These are phyloP conservation scores for Chimonanthus salicifolius DNA, from an alignment of 164 flowering plant genomes.

Conservation along the genomic window DNA sequence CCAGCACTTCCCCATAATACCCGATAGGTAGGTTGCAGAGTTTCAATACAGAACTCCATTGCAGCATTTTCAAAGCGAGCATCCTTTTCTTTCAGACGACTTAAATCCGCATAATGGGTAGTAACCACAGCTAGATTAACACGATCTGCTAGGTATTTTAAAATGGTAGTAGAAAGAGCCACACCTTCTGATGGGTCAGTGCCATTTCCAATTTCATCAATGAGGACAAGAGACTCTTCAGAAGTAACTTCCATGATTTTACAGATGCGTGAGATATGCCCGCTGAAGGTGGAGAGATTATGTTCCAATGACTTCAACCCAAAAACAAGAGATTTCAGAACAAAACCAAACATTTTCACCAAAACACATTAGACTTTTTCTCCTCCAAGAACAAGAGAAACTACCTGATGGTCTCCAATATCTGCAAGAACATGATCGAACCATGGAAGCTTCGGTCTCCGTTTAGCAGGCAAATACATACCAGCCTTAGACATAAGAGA, in stretches of 20 bases:
- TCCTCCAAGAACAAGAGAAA: constrained; percentile 25
- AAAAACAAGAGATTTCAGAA: constrained; percentile 38
- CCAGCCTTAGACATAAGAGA: constrained; percentile 95
- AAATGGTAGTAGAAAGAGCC: constrained; percentile 83
- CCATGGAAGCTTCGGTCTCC: constrained; percentile 76
- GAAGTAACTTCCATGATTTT: constrained; percentile 70
- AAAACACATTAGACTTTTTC: constrained; percentile 12
- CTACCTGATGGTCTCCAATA: constrained; percentile 96
- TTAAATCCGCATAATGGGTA: constrained; percentile 87
- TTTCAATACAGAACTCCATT: constrained; percentile 77
- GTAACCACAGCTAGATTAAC: constrained; percentile 78
- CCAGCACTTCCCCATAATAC: constrained; percentile 87
- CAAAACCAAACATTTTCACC: constrained; percentile 11
- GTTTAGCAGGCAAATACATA: constrained; percentile 71
- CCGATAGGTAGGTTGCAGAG: constrained; percentile 71
- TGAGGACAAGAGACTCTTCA: constrained; percentile 71
- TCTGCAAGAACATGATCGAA: constrained; percentile 87
- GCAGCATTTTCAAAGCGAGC: constrained; percentile 84
- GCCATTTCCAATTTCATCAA: constrained; percentile 95
- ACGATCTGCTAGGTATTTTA: constrained; percentile 62
- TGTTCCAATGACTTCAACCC: constrained; percentile 82
- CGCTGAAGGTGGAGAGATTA: constrained; percentile 94
- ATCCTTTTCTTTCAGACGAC: constrained; percentile 64
- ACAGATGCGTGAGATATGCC: constrained; percentile 74
- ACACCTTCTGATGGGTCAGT: constrained; percentile 98